A percentile compares a stretch with the other conserved stretches of the same genome.
phyloP scores from a whole-genome alignment of 192 early-diverging fungal genomes.

The Linnemannia exigua region DNA sequence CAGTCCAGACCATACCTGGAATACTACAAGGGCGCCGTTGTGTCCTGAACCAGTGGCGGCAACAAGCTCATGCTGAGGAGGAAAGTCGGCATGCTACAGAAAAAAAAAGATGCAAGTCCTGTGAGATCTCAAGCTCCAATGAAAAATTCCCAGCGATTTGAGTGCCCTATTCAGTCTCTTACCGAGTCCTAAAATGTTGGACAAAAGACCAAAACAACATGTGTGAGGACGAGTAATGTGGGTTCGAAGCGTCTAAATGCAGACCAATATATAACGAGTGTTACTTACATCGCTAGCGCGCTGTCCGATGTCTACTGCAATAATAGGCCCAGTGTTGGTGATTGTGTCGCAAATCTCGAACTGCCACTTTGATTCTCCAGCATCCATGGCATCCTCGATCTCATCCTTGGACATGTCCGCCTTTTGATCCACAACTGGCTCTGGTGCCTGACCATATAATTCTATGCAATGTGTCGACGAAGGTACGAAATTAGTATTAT shows the following conservation, averaged over 20 bases:
- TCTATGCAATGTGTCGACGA: neutral
- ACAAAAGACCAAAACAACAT: neutral
- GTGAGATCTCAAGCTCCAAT: neutral
- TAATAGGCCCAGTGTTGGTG: conserved; percentile 82
- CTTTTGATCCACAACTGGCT: conserved; percentile 21
- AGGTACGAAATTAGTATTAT: neutral
- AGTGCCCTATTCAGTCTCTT: neutral
- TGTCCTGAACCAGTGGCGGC: conserved; percentile 67
- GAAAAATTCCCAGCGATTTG: neutral
- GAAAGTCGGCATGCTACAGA: conserved; percentile 38
- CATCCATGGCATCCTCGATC: conserved; percentile 25
- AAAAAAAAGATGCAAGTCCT: neutral
- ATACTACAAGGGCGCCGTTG: conserved; percentile 65
- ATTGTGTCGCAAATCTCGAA: conserved; percentile 86
- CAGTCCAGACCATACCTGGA: conserved; percentile 54
- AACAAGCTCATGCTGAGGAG: conserved; percentile 64
- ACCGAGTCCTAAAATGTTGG: conserved; percentile 16
- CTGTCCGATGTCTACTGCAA: conserved; percentile 80
- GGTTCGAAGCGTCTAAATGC: neutral
- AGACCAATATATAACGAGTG: neutral
- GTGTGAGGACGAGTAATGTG: neutral
- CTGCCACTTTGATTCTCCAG: conserved; percentile 60
- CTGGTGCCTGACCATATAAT: conserved; percentile 52
- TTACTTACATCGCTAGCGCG: conserved; percentile 57
- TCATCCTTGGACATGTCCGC: conserved; percentile 54